Evolutionary conservation across 2,329 filamentous ascomycete species (phyloP), one percentile per base, ranked within the genome.

Genomic region (Ophiostoma populinum): DNA sequence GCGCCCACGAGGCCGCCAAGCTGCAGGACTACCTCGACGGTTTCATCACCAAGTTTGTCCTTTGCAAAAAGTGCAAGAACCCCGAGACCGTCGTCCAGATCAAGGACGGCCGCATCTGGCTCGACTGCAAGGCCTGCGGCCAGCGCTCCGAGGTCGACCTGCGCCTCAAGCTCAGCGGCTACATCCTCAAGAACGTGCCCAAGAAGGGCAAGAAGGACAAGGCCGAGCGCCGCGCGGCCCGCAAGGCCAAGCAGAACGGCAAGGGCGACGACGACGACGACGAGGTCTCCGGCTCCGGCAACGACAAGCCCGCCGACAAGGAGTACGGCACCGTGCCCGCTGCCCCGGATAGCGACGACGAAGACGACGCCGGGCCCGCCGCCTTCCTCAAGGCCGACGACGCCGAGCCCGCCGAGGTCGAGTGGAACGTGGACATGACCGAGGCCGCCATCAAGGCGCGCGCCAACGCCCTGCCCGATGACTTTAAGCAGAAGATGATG

Each of bases 61-160:
- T 98, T 45, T 98, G 90, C 80, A 92, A 92, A 67, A 87, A 92
- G 58, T 98, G 90, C 78, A 93, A 93, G 75, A 98, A 98, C 59
- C 90, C 90, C 24, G 90, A 98, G 68, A 98, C 90, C 46, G 86
- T 92, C 46, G 78, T 95, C 52, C 74, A 80, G 53, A 83, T 95
- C 68, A 94, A 93, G 62, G 86, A 94, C 50, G 82, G 80, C 37
- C 75, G 70, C 54, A 95, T 98, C 56, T 61, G 82, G 43, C 75
- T 95, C 47, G 90, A 98, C 62, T 98, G 90, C 78, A 98, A 98
- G 65, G 90, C 90, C 43, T 98, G 90, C 54, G 90, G 90, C 54
- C 80, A 92, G 60, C 85, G 83, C 52, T 80, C 80, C 46, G 78
- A 90, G 43, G 87, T 93, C 37, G 87, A 95, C 51, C 67, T 86